Evolutionary conservation across 1,284 basidiomycete species (phyloP).

Genomic region (Pseudozyma hubeiensis): DNA sequence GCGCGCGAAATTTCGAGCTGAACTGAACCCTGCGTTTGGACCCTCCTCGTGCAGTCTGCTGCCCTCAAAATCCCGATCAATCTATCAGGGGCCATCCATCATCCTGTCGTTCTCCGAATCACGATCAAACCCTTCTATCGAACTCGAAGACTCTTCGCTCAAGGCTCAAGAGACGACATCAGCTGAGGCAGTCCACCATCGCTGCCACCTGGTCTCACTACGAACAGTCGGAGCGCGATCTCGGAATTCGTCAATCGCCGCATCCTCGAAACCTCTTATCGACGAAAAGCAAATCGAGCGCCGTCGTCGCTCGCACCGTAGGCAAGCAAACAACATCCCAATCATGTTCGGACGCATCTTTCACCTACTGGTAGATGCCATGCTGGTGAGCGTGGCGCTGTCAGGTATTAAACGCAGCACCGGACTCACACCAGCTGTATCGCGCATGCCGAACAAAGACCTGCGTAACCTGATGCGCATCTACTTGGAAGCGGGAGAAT

Average conservation of each 20-base stretch:
- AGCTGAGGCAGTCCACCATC: too few relatives aligned
- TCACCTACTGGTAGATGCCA: slow-evolving; percentile 64
- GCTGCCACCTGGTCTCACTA: too few relatives aligned
- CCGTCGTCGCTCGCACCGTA: background rate
- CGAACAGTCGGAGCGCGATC: too few relatives aligned
- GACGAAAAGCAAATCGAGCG: background rate
- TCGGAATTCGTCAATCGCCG: background rate
- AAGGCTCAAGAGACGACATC: too few relatives aligned
- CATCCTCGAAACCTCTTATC: background rate
- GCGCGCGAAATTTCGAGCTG: slow-evolving; percentile 18
- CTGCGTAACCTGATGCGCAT: slow-evolving; percentile 61
- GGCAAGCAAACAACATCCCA: background rate
- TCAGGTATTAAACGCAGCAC: slow-evolving; percentile 67
- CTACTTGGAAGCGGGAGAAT: slow-evolving; percentile 67
- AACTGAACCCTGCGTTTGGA: slow-evolving; percentile 41
- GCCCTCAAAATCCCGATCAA: background rate
- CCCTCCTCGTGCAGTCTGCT: slow-evolving; percentile 5
- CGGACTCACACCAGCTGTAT: slow-evolving; percentile 60
- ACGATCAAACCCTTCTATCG: too few relatives aligned
- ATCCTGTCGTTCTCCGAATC: background rate
- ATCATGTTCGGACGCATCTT: slow-evolving; percentile 65
- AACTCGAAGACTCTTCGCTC: too few relatives aligned
- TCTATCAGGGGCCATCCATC: background rate
- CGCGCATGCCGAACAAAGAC: slow-evolving; percentile 62
- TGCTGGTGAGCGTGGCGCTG: slow-evolving; percentile 64